These are phyloP conservation scores for Flaveria trinervia DNA, from an alignment of 129 eudicot genomes.

Conservation along the genomic window DNA sequence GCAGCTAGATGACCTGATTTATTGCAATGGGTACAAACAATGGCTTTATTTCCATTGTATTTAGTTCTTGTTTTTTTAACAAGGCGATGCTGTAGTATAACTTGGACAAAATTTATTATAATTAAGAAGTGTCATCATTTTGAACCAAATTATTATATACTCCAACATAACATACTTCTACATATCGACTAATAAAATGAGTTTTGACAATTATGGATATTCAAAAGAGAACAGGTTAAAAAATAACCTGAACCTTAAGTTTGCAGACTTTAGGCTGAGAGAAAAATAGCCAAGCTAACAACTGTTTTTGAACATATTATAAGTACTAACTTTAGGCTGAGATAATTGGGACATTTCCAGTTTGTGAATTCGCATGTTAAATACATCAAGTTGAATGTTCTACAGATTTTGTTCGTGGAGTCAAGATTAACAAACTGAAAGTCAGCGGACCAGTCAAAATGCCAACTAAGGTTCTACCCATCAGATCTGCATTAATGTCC, in stretches of 20 bases:
- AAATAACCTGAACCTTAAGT: not conserved
- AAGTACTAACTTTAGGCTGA: not conserved
- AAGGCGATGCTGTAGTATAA: not conserved
- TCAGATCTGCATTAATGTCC: conserved; percentile 34
- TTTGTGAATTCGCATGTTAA: not conserved
- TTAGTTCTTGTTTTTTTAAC: not conserved
- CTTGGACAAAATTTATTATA: not conserved
- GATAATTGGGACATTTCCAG: not conserved
- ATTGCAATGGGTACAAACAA: too few relatives aligned
- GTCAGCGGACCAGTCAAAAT: conserved; percentile 29
- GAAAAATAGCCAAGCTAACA: not conserved
- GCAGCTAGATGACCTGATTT: too few relatives aligned
- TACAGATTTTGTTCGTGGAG: conserved; percentile 37
- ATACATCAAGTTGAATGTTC: not conserved
- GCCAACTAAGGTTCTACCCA: conserved; percentile 26
- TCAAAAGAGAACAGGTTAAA: not conserved
- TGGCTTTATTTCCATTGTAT: too few relatives aligned
- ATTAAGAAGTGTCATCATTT: not conserved
- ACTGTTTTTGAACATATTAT: not conserved
- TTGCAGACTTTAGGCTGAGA: not conserved
- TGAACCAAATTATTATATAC: not conserved
- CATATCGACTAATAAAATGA: not conserved
- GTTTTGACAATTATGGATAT: not conserved
- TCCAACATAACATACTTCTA: not conserved
- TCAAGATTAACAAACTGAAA: conserved; percentile 23